A percentile compares a stretch with the other conserved stretches of the same genome.
phyloP scores from a whole-genome alignment of 1,139 yeast species.

The Trichomonascaceae sp. region DNA sequence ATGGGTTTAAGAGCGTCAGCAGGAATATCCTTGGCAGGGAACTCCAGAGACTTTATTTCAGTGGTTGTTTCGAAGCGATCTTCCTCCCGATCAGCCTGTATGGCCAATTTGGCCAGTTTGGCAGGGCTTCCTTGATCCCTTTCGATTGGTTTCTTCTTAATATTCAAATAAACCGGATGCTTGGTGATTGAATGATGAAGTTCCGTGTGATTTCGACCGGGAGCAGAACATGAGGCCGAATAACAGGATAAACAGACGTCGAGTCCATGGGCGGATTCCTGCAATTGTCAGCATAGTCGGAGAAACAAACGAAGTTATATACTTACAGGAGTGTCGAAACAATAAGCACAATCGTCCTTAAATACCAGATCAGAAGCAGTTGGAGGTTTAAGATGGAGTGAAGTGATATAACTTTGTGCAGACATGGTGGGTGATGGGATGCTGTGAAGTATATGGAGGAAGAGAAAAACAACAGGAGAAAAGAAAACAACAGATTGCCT shows the following conservation, averaged over 20 bases:
- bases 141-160: conserved; percentile 43
- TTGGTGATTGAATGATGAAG: conserved; percentile 47
- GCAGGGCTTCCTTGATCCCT: conserved; percentile 32
- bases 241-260: conserved; percentile 69
- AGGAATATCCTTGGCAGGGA: conserved; percentile 17
- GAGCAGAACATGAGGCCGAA: conserved; percentile 53
- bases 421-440: conserved; percentile 1
- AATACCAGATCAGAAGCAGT: conserved; percentile 37
- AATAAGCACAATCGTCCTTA: conserved; percentile 80
- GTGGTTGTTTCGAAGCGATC: conserved; percentile 55
- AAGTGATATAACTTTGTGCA: conserved; percentile 15
- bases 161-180: conserved; percentile 53
- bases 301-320: too few species aligned
- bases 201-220: conserved; percentile 47
- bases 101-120: conserved; percentile 68
- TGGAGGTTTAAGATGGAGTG: conserved; percentile 20
- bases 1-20: conserved; percentile 18
- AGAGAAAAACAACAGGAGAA: not conserved
- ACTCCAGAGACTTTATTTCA: conserved; percentile 40
- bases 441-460: too few species aligned
- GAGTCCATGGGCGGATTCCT: conserved; percentile 53
- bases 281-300: not conserved
- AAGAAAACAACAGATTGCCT: too few species aligned
- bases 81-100: conserved; percentile 61
- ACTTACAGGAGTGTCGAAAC: conserved; percentile 58